Base-by-base conservation (phyloP, 108 stramenopile species). In the Licmophora abbreviata region DNA sequence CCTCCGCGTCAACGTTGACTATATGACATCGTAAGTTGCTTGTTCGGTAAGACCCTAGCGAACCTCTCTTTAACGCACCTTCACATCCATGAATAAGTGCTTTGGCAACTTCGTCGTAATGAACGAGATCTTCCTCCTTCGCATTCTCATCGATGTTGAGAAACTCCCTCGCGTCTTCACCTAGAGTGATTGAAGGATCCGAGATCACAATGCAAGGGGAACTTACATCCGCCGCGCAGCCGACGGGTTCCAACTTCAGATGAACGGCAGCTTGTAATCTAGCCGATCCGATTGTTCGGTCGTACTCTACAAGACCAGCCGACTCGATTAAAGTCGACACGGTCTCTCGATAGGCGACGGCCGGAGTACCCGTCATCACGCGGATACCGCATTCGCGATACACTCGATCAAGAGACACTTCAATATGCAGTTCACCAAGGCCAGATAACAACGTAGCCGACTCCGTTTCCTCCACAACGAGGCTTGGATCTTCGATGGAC, bases 371-470 rank as follows among this genome's bases (percentile, higher is more conserved):
- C 6, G 63, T 77, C 50, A 69, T 64, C 0, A 93, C 92, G 20
- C 68, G 51, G 9, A 88, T 42, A 4, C 79, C 82, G 66, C 73
- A 74, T 48, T 93, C 92, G 30, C 92, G 56, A 29, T 40, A 64
- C 14, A 93, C 44, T 21, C 91, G 58, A 73, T 93, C 91, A 28
- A 86, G 51, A 4, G 79, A 71, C 23, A 93, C 80, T 48, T 93
- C 91, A 55, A 93, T 77, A 44, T 93, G 91, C 27, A 93, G 64
- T 56, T 93, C 91, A 18, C 91, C 91, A 35, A 93, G 55, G 27
- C 91, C 91, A 15, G 83, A 83, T 14, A 93, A 56, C 7, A 88
- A 45, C 0, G 85, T 93, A 17, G 64, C 62, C 2, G 82, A 83
- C 10, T 79, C 82, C 1, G 69, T 82, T 64, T 88, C 91, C 62